Evolutionary conservation across 2,329 filamentous ascomycete species (phyloP), one percentile per base, ranked within the genome.

Genomic region (Grosmannia penicillata): DNA sequence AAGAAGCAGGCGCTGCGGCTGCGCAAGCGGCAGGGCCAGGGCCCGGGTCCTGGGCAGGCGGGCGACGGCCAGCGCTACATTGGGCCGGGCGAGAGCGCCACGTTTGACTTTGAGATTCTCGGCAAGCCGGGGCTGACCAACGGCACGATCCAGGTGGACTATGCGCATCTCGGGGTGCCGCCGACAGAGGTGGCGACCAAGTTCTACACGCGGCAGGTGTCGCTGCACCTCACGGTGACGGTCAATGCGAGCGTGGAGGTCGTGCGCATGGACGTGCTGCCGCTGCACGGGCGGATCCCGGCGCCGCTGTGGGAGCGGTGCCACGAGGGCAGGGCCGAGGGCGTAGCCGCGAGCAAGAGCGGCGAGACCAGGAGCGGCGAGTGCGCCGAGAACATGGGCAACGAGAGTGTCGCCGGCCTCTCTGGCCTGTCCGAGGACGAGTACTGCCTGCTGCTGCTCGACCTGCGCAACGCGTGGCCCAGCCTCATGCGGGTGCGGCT

Each of bases 161-260:
- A 94, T 53, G 83, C 82, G 3, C 70, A 81, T 52, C 66, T 94
- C n/a, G 83, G 83, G 2, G 69, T 75, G 24, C 65, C 76, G 6
- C 66, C 67, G n/a, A 69, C 72, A 11, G 75, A 86, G 40, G 61
- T 87, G 2, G 67, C 70, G 19, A 76, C 80, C 26, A 69, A 74
- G 25, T 93, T 94, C 51, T 84, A 86, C 52, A 94, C 87, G 0
- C 72, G 87, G 28, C 83, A 91, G 52, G 69, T 93, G 14, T 78
- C 78, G 15, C 65, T 93, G 22, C 82, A 85, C 13, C 63, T 96
- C 41, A 83, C 80, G 0, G 73, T 95, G 14, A 95, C 89, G 6
- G 89, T 96, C 34, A 95, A 95, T 52, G 82, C 86, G 4, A 91
- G 85, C 51, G 68, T 95, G 21, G 85, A 95, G 51, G 65, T 95